These are phyloP conservation scores for Coemansia sp. DNA, from an alignment of 192 early-diverging fungal genomes.

Conservation along the genomic window DNA sequence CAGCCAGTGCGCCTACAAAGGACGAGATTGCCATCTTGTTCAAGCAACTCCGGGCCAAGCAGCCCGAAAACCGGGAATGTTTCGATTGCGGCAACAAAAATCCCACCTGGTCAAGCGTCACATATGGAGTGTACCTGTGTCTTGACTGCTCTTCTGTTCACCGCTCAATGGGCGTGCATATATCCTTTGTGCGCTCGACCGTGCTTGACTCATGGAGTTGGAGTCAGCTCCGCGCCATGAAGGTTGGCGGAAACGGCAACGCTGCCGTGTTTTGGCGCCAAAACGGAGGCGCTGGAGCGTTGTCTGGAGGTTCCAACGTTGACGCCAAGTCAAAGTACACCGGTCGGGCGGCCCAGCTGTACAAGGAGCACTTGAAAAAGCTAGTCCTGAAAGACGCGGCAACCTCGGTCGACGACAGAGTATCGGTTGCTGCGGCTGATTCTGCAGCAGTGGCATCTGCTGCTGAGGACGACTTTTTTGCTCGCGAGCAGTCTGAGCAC, in stretches of 20 bases:
- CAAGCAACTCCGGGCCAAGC: slow-evolving; percentile 42
- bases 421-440: slow-evolving; percentile 10
- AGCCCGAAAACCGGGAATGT: slow-evolving; percentile 66
- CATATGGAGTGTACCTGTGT: slow-evolving; percentile 93
- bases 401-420: slow-evolving; percentile 28
- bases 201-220: slow-evolving; percentile 88
- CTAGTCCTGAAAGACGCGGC: slow-evolving; percentile 68
- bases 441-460: not conserved
- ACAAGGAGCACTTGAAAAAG: slow-evolving; percentile 75
- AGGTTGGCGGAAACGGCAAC: slow-evolving; percentile 84
- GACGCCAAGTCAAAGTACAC: slow-evolving; percentile 87
- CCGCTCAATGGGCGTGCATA: slow-evolving; percentile 95
- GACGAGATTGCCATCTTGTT: slow-evolving; percentile 45
- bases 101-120: slow-evolving; percentile 93
- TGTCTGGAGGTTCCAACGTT: slow-evolving; percentile 45
- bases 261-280: slow-evolving; percentile 81
- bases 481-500: slow-evolving; percentile 20
- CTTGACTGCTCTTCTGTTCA: slow-evolving; percentile 95
- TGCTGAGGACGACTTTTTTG: slow-evolving; percentile 29
- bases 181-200: slow-evolving; percentile 93
- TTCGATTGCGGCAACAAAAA: slow-evolving; percentile 96
- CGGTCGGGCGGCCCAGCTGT: slow-evolving; percentile 65
- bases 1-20: slow-evolving; percentile 31
- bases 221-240: slow-evolving; percentile 88
- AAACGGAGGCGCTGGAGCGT: slow-evolving; percentile 52